Base-by-base conservation (phyloP, 2,329 filamentous ascomycete species). In the Fusarium lateritium region DNA sequence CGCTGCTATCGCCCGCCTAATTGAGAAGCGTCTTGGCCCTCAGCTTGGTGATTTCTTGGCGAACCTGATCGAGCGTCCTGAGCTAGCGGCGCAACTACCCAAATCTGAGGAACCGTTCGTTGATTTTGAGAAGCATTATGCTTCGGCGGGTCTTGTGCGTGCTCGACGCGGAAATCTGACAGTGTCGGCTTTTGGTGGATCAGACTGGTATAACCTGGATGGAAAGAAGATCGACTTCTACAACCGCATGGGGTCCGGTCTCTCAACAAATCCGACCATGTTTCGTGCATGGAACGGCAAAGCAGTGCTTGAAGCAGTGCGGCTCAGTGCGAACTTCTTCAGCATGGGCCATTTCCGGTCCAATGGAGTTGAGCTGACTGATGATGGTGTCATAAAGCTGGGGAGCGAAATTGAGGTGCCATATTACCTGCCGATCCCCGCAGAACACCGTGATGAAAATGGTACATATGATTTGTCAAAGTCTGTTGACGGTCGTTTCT, bases 241-340 rank as follows among this genome's bases (percentile, higher is more conserved):
- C 2, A 66, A 66, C 36, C 56, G 56, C 5, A 66, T 66, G 62
- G 62, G 63, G 2, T 66, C 63, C 7, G 63, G 63, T 14, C 56
- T 66, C 6, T 67, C 63, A 4, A 66, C 63, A 5, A 66, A 67
- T 15, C 63, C 63, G 19, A 66, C 63, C 56, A 66, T 66, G 63
- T 67, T 66, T 39, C 56, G 63, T n/a, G 63, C 63, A 17, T 66
- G 63, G 63, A 66, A 67, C 8, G 63, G 62, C 4, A 57, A 67
- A n/a, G 62, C 63, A 7, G 50, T 66, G 14, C 63, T 66, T 2
- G 63, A 66, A 6, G 63, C 45, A 7, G 40, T 66, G 2, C 49
- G 63, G 2, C 50, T 66, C 5, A 66, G 63, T 22, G 40, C 62
- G 5, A 66, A 47, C 11, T 67, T 66, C n/a, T 66, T 66, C 26